A percentile compares a stretch with the other conserved stretches of the same genome.
phyloP scores from a whole-genome alignment of 148 eudicot genomes.

The Polygonum aviculare region DNA sequence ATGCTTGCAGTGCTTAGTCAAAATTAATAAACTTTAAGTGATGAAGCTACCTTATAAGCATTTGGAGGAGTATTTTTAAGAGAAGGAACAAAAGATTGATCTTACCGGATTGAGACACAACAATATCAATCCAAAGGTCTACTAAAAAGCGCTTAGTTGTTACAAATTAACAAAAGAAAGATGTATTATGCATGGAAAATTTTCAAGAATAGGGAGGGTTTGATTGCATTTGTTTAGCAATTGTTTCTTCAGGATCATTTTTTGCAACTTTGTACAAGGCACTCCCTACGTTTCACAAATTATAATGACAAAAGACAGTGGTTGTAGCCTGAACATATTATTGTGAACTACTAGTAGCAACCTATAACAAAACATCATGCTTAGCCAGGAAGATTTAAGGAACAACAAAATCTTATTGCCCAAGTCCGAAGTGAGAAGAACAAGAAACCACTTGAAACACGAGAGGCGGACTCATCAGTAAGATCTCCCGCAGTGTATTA shows the following conservation, averaged over 20 bases:
- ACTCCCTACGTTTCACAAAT: background rate
- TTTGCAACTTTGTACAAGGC: background rate
- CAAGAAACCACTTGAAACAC: background rate
- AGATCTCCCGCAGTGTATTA: conserved; percentile 86
- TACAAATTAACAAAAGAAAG: too few species aligned
- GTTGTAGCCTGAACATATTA: background rate
- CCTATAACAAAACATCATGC: background rate
- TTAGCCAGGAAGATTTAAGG: background rate
- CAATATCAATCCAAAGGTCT: too few species aligned
- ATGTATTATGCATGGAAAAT: too few species aligned
- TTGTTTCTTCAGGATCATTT: background rate
- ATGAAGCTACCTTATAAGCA: too few species aligned
- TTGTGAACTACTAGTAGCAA: background rate
- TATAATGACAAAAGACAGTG: background rate
- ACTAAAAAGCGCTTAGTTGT: too few species aligned
- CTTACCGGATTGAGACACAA: too few species aligned
- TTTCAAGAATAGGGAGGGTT: too few species aligned
- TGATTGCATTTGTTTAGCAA: too few species aligned
- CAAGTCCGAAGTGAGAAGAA: background rate
- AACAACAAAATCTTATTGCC: background rate
- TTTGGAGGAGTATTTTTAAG: too few species aligned
- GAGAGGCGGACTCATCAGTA: conserved; percentile 21
- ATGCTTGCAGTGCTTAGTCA: too few species aligned
- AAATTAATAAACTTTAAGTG: too few species aligned
- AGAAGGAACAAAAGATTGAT: too few species aligned